These are phyloP conservation scores for Sclerotinia trifoliorum DNA, from an alignment of 2,329 filamentous ascomycete species.

Conservation along the genomic window DNA sequence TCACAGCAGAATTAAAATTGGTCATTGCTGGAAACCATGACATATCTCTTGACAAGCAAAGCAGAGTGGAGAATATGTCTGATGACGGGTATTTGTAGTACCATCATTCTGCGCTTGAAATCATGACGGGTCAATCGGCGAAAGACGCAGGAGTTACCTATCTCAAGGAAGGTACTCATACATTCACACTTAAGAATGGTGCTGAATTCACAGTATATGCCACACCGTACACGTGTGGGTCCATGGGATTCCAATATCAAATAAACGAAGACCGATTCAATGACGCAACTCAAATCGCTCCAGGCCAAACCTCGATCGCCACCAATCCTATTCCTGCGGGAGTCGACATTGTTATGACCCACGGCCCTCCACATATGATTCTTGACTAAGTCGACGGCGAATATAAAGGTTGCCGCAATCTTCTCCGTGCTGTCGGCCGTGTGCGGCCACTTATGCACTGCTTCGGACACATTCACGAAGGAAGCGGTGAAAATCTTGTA, in stretches of 20 bases:
- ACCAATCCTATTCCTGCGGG: slow-evolving; percentile 26
- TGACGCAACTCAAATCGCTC: neutral
- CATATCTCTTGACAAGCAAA: slow-evolving; percentile 37
- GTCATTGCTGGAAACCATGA: slow-evolving; percentile 65
- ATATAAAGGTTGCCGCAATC: slow-evolving; percentile 46
- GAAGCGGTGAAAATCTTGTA: slow-evolving; percentile 55
- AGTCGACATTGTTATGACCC: slow-evolving; percentile 44
- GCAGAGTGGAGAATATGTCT: slow-evolving; percentile 22
- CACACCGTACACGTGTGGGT: slow-evolving; percentile 30
- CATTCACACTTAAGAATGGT: slow-evolving; percentile 32
- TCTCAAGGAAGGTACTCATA: slow-evolving; percentile 25
- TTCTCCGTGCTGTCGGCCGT: slow-evolving; percentile 48
- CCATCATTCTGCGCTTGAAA: slow-evolving; percentile 15
- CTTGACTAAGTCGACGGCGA: slow-evolving; percentile 35
- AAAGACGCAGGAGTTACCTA: slow-evolving; percentile 27
- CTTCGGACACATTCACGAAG: slow-evolving; percentile 59
- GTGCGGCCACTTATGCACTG: slow-evolving; percentile 52
- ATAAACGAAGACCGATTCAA: slow-evolving; percentile 29
- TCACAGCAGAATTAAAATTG: slow-evolving; percentile 57
- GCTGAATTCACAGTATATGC: slow-evolving; percentile 33
- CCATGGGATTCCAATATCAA: slow-evolving; percentile 30
- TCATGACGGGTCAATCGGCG: slow-evolving; percentile 23
- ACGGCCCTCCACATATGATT: slow-evolving; percentile 41
- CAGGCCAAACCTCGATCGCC: slow-evolving; percentile 21
- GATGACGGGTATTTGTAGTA: slow-evolving; percentile 17